Evolutionary conservation across 2,329 filamentous ascomycete genomes (phyloP).

Genomic region (Hypomyces perniciosus): DNA sequence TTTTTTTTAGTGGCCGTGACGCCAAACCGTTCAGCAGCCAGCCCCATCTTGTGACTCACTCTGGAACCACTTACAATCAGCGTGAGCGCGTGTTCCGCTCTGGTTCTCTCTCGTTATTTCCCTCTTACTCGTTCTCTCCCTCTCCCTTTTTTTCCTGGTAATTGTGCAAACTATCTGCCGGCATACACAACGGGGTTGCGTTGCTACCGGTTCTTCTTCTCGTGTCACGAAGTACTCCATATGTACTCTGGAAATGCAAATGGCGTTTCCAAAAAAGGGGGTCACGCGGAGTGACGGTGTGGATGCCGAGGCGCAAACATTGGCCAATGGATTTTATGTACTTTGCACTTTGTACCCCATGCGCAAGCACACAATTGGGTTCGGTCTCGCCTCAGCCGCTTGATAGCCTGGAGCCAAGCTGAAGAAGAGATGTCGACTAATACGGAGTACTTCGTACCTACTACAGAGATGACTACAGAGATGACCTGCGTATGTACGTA

Average conservation of each 20-base stretch:
- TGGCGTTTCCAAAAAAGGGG: neutral
- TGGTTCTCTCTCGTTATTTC: too few relatives aligned
- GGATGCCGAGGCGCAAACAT: conserved; percentile 11
- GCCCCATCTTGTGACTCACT: conserved; percentile 14
- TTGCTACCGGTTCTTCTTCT: too few relatives aligned
- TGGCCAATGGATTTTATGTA: conserved; percentile 9
- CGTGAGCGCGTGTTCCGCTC: too few relatives aligned
- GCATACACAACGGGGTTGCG: too few relatives aligned
- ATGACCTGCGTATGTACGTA: too few relatives aligned
- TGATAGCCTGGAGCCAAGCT: neutral
- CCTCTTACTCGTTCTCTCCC: too few relatives aligned
- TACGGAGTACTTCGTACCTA: neutral
- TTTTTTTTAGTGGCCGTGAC: conserved; percentile 7
- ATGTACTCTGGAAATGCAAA: neutral
- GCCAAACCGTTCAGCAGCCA: conserved; percentile 3
- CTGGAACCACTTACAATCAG: neutral
- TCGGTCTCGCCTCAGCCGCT: neutral
- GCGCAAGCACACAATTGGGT: conserved; percentile 2
- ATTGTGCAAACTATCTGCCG: too few relatives aligned
- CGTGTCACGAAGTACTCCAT: neutral
- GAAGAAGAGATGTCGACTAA: neutral
- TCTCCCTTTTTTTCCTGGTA: too few relatives aligned
- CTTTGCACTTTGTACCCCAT: neutral
- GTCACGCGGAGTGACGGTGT: conserved; percentile 10
- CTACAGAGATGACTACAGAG: too few relatives aligned